A percentile compares a stretch with the other conserved stretches of the same genome.
Conservation (phyloP, 805 yeast genomes). For the Candida bentonensis region DNA sequence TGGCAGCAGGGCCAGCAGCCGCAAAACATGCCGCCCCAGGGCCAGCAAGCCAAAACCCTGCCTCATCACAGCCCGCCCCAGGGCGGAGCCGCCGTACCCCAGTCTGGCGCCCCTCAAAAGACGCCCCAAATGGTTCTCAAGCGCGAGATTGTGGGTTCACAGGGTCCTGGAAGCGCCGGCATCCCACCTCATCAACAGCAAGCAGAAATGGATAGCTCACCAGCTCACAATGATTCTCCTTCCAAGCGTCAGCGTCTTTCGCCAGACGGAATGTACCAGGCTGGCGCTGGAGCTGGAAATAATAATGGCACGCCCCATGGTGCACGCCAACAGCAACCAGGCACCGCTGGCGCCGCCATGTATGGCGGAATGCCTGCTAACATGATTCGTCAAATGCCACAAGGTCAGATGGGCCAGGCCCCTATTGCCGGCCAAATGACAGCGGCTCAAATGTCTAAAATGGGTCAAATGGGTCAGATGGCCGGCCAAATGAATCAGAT, state of each 20-base stretch:
- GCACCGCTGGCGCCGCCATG: background rate
- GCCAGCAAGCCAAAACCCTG: background rate
- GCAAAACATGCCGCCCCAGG: background rate
- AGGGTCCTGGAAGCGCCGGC: background rate
- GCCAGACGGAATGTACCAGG: background rate
- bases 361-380: background rate
- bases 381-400: background rate
- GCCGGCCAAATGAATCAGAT: background rate
- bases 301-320: background rate
- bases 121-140: background rate
- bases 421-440: background rate
- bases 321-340: background rate
- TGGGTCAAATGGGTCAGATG: background rate
- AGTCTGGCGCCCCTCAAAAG: too few relatives aligned
- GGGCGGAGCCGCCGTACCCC: too few relatives aligned
- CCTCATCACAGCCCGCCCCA: too few relatives aligned
- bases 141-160: background rate
- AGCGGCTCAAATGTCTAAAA: too few relatives aligned
- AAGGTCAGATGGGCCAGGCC: background rate
- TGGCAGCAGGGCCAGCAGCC: background rate
- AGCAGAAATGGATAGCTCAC: background rate
- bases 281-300: background rate
- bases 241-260: constrained; percentile 1
- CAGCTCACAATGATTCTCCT: background rate
- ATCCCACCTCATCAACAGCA: background rate